Conservation (phyloP, 1,284 basidiomycete species). For the Tylopilus orsonianus region DNA sequence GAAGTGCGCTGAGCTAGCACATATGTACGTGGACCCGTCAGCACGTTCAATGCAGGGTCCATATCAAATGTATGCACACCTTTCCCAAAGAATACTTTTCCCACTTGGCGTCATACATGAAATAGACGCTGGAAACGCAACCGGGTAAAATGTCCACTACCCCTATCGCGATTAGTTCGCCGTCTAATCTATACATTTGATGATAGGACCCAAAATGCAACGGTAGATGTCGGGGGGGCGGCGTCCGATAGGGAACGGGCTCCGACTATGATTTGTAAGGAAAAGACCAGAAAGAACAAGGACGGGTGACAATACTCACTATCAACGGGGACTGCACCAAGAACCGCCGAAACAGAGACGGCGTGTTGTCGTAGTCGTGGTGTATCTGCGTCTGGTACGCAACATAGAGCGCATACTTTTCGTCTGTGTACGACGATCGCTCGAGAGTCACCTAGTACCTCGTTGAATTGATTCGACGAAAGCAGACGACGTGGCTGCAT, state of each 20-base stretch:
- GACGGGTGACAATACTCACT: slow-evolving; percentile 42
- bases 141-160: slow-evolving; percentile 90
- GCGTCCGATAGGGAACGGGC: slow-evolving; percentile 56
- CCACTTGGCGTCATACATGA: slow-evolving; percentile 86
- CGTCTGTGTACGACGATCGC: slow-evolving; percentile 70
- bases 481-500: background rate
- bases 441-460: slow-evolving; percentile 64
- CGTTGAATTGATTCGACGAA: background rate
- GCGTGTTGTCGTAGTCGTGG: slow-evolving; percentile 57
- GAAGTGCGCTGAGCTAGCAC: slow-evolving; percentile 78
- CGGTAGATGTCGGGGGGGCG: slow-evolving; percentile 59
- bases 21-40: slow-evolving; percentile 4
- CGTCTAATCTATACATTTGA: slow-evolving; percentile 82
- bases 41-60: background rate
- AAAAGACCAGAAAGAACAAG: slow-evolving; percentile 1
- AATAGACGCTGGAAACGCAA: slow-evolving; percentile 95
- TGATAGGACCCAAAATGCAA: slow-evolving; percentile 82
- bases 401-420: slow-evolving; percentile 79
- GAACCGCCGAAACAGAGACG: slow-evolving; percentile 66
- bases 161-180: slow-evolving; percentile 80
- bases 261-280: slow-evolving; percentile 35
- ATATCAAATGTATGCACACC: slow-evolving; percentile 39
- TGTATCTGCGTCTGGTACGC: slow-evolving; percentile 81
- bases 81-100: slow-evolving; percentile 83
- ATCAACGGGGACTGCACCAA: slow-evolving; percentile 77